Evolutionary conservation across 495 filamentous ascomycete genomes (phyloP).

Genomic region (Melanomma pulvis-pyrius): DNA sequence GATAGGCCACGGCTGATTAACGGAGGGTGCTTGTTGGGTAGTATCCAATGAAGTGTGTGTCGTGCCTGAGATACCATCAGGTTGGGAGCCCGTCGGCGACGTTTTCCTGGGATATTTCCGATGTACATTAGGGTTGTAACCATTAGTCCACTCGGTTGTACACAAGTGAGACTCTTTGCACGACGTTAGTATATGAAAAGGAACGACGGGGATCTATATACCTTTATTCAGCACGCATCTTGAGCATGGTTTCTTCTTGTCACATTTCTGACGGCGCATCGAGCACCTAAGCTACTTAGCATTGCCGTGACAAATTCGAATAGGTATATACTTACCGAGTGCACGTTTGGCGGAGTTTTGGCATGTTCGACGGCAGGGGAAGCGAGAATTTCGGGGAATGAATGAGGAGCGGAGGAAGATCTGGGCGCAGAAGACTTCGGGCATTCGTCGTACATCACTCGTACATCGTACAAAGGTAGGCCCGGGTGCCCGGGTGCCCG

Average conservation of each 20-base stretch:
- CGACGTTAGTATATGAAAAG: not conserved
- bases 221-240: conserved; percentile 29
- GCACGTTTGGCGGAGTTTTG: conserved; percentile 26
- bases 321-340: conserved; percentile 1
- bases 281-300: conserved; percentile 11
- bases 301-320: not conserved
- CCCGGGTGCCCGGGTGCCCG: no score
- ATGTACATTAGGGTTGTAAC: conserved; percentile 31
- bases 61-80: not conserved
- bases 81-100: not conserved
- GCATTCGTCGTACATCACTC: not conserved
- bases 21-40: not conserved
- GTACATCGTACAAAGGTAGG: not conserved
- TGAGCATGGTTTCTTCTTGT: conserved; percentile 28
- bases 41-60: not conserved
- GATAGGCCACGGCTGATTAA: conserved; percentile 2
- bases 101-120: conserved; percentile 30
- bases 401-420: not conserved
- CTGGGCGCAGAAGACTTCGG: not conserved
- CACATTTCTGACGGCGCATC: conserved; percentile 33
- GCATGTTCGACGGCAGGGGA: conserved; percentile 19
- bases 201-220: not conserved
- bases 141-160: conserved; percentile 33
- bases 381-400: not conserved
- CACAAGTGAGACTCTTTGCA: conserved; percentile 23